phyloP scores from a whole-genome alignment of 2,329 filamentous ascomycete species.

The Ophiostoma perfectum region DNA sequence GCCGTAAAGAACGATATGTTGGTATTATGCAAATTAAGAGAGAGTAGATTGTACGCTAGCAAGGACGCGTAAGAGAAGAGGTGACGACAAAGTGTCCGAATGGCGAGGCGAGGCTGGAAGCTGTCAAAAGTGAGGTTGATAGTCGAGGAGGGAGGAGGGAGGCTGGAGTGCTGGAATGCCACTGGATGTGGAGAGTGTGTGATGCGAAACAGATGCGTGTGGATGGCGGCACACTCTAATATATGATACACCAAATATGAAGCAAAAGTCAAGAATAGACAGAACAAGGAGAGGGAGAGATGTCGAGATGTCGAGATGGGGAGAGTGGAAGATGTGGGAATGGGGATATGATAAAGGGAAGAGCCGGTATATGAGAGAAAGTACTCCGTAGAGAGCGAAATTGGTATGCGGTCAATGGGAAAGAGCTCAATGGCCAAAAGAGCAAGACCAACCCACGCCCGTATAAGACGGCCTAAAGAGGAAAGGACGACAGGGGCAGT shows the following conservation, averaged over 20 bases:
- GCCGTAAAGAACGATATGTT: not conserved
- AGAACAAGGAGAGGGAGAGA: not conserved
- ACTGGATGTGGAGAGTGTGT: conserved; percentile 3
- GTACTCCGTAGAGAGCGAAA: not conserved
- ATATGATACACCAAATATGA: not conserved
- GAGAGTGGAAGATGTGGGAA: not conserved
- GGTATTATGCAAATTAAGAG: not conserved
- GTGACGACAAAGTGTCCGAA: not conserved
- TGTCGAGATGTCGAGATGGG: not conserved
- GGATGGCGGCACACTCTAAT: conserved; percentile 3
- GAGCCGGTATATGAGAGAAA: not conserved
- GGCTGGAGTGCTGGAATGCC: not conserved
- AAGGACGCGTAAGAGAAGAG: not conserved
- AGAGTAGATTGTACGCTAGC: not conserved
- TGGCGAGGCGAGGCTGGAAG: conserved; percentile 10
- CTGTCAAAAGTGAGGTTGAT: not conserved
- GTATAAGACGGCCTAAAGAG: conserved; percentile 3
- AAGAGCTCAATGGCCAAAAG: conserved; percentile 11
- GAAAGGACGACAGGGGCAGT: conserved; percentile 12
- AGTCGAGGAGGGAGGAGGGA: not conserved
- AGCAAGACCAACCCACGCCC: not conserved
- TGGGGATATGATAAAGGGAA: not conserved
- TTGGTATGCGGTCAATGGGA: not conserved
- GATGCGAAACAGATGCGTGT: conserved; percentile 2
- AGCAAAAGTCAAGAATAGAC: not conserved